These are phyloP conservation scores for Parasarocladium wereldwijsianum DNA, from an alignment of 2,329 filamentous ascomycete species.

Conservation along the genomic window DNA sequence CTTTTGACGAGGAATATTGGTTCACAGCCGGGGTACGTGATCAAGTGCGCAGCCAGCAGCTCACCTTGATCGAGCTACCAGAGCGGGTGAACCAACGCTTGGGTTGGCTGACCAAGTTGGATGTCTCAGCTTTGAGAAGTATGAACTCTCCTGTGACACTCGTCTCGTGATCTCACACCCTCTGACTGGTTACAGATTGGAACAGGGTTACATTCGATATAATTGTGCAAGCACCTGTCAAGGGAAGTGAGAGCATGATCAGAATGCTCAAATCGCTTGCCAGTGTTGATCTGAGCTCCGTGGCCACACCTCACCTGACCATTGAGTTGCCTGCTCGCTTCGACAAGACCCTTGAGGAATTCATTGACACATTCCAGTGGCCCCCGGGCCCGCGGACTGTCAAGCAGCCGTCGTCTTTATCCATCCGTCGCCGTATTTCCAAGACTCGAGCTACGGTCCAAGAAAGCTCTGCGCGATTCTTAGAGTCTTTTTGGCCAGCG, in stretches of 20 bases:
- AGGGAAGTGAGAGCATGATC: constrained; percentile 59
- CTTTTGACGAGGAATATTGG: constrained; percentile 49
- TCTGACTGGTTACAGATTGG: constrained; percentile 61
- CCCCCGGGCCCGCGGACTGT: constrained; percentile 31
- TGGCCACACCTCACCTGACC: constrained; percentile 58
- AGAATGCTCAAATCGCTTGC: constrained; percentile 64
- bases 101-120: constrained; percentile 65
- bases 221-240: constrained; percentile 59
- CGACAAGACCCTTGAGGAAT: constrained; percentile 48
- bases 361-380: constrained; percentile 53
- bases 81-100: constrained; percentile 45
- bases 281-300: constrained; percentile 59
- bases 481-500: constrained; percentile 79
- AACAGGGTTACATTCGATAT: constrained; percentile 68
- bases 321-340: constrained; percentile 66
- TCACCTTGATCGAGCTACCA: constrained; percentile 65
- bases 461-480: constrained; percentile 58
- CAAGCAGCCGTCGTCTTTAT: constrained; percentile 39
- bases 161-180: too few species aligned
- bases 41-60: constrained; percentile 33
- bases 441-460: constrained; percentile 44
- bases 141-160: constrained; percentile 7
- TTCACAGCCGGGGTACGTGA: constrained; percentile 47
- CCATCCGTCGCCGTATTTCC: constrained; percentile 60
- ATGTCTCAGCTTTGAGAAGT: constrained; percentile 56